Conservation (phyloP, 257 asterid genomes). For the Solanum microdontum region DNA sequence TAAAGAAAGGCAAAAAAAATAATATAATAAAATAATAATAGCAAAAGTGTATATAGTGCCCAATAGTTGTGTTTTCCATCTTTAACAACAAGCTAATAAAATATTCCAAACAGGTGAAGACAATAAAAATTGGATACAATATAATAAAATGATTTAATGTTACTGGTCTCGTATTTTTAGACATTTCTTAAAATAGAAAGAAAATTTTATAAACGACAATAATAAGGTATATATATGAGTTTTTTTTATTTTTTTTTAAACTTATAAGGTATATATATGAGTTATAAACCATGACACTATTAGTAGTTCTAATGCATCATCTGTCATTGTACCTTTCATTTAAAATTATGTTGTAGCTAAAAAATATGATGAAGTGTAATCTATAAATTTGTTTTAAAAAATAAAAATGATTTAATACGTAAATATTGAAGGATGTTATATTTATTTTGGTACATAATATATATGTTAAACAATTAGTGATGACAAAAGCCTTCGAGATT, state of each 20-base stretch:
- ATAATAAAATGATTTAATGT: not conserved
- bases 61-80: not conserved
- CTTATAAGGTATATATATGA: not conserved
- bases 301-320: not conserved
- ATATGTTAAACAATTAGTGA: not conserved
- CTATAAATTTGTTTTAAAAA: not conserved
- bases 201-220: not conserved
- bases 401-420: not conserved
- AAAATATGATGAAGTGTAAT: not conserved
- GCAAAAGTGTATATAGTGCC: not conserved
- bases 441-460: not conserved
- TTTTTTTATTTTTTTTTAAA: too few relatives aligned
- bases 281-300: not conserved
- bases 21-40: not conserved
- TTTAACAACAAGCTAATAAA: not conserved
- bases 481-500: not conserved
- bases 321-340: not conserved
- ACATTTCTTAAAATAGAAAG: not conserved
- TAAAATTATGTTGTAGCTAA: not conserved
- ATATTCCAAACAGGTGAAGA: not conserved
- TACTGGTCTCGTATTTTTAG: not conserved
- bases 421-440: not conserved
- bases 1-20: not conserved
- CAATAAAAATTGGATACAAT: not conserved
- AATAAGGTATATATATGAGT: not conserved